Percentiles rank a stretch among this genome's conserved stretches.
Conservation (phyloP, 2,329 filamentous ascomycete genomes). For the Hortaea werneckii region DNA sequence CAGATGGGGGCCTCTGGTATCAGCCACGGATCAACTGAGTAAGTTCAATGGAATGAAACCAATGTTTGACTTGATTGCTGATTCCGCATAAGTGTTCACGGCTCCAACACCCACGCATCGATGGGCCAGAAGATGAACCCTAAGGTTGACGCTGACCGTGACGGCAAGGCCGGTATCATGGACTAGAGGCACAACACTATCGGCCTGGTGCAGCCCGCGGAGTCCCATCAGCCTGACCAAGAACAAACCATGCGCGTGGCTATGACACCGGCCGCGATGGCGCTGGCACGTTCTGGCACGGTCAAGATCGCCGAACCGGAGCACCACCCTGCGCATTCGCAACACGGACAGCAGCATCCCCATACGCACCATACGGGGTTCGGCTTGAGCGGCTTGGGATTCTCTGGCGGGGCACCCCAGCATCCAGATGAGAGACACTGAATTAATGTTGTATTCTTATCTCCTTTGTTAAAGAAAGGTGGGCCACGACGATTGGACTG, state of each 20-base stretch:
- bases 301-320: background rate
- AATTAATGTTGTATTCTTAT: background rate
- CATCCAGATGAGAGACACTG: background rate
- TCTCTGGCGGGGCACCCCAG: background rate
- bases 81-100: background rate
- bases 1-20: constrained; percentile 8
- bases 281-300: constrained; percentile 1
- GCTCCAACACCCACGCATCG: constrained; percentile 32
- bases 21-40: constrained; percentile 4
- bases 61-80: no score
- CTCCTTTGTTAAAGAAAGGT: background rate
- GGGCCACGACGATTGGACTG: background rate
- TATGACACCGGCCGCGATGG: background rate
- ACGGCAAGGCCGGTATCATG: constrained; percentile 48
- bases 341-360: background rate
- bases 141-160: constrained; percentile 41
- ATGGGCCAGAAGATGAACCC: constrained; percentile 48
- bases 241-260: constrained; percentile 2
- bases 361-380: background rate
- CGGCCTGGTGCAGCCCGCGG: background rate
- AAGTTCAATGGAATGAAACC: no score
- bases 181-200: constrained; percentile 26
- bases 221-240: background rate
- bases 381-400: background rate
- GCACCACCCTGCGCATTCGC: background rate